A percentile compares a stretch with the other conserved stretches of the same genome.
Conservation (phyloP, 148 eudicot genomes). For the Vaccinium corymbosum region DNA sequence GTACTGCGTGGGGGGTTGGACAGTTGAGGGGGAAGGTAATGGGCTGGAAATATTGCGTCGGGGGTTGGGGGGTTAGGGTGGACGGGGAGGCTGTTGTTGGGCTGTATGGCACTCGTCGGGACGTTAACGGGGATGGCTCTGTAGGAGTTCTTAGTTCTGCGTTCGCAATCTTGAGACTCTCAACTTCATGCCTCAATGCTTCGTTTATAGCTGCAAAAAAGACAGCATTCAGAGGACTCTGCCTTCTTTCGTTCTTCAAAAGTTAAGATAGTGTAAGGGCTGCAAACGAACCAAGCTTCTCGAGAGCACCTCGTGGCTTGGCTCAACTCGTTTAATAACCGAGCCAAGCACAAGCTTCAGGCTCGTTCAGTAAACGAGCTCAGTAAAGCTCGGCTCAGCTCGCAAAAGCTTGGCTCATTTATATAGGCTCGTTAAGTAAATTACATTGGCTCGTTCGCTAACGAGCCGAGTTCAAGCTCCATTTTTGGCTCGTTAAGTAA, state of each 20-base stretch:
- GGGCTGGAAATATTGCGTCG: slow-evolving; percentile 31
- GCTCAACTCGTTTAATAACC: too few relatives aligned
- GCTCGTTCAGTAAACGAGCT: too few relatives aligned
- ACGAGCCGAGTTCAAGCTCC: too few relatives aligned
- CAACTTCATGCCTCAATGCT: slow-evolving; percentile 57
- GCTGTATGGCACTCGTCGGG: slow-evolving; percentile 13
- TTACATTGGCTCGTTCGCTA: too few relatives aligned
- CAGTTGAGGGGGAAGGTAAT: not conserved
- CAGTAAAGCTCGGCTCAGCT: too few relatives aligned
- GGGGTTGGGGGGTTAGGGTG: not conserved
- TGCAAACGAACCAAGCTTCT: too few relatives aligned
- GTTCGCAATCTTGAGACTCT: slow-evolving; percentile 48
- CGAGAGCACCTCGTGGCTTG: too few relatives aligned
- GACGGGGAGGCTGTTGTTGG: slow-evolving; percentile 7
- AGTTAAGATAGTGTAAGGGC: not conserved
- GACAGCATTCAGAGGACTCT: not conserved
- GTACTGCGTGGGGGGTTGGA: not conserved
- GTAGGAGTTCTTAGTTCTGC: slow-evolving; percentile 39
- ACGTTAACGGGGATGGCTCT: slow-evolving; percentile 33
- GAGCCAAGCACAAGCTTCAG: too few relatives aligned
- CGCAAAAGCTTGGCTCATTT: too few relatives aligned
- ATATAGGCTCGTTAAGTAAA: too few relatives aligned
- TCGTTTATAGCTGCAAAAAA: slow-evolving; percentile 41
- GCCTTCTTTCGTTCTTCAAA: not conserved
- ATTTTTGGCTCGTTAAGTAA: too few relatives aligned